Base-by-base conservation (phyloP, 192 early-diverging fungal species). In the Coemansia sp. region DNA sequence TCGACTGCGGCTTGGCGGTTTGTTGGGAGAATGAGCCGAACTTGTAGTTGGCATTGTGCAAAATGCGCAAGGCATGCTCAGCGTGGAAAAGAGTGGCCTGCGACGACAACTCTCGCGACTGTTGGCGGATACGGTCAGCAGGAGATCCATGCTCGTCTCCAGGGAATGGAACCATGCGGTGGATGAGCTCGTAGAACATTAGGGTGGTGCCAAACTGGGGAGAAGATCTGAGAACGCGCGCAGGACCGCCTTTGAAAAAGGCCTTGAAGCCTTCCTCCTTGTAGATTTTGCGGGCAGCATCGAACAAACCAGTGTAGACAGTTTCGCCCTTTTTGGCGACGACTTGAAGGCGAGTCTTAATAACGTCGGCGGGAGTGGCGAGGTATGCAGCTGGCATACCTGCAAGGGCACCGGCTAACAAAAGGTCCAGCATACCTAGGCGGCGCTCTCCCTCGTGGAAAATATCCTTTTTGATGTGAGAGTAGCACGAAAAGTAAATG, bases 131-230 rank as follows among this genome's bases (percentile, higher is more conserved):
- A 59, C 64, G 68, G 6, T 73, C 67, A 11, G 50, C 50, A 15
- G 78, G 66, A 10, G 63, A 30, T 9, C 63, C 58, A 61, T 82
- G 79, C 2, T 65, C 58, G 11, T 77, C 80, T 49, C 84, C 84
- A 3, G 84, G 84, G 75, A 83, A 83, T 4, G 84, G 84, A 10
- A 93, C 67, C 37, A 78, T 50, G 49, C 86, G 85, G 71, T 97
- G 93, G 37, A 97, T 83, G 5, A 95, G 68, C 83, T 98, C 97
- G 71, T 95, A 98, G 35, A 88, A 88, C 75, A 93, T 95, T 37
- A 98, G 84, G 0, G 97, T 98, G n/a, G 92, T 91, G 74, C 95
- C 97, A 76, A 97, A 97, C 82, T 98, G 97, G 16, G 97, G 97
- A n/a, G 94, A 95, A 1, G 91, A 93, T 27, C 97, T 86, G 50